phyloP scores from a whole-genome alignment of 2,329 filamentous ascomycete genomes.

The Trichophyton verrucosum region DNA sequence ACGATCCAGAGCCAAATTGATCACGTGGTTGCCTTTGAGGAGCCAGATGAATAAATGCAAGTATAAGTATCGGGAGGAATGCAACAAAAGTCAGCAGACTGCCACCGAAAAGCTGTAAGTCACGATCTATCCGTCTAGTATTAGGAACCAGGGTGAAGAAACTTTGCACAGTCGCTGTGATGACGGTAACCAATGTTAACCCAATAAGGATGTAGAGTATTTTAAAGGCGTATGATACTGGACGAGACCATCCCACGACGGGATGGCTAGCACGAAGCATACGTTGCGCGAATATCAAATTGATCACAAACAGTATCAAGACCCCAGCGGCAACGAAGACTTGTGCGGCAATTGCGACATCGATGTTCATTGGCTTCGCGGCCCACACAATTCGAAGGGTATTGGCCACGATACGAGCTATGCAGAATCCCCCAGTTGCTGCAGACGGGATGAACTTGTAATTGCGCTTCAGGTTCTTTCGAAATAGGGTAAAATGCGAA shows the following conservation, averaged over 20 bases:
- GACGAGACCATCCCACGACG: constrained; percentile 52
- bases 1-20: constrained; percentile 55
- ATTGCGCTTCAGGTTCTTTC: constrained; percentile 28
- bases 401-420: constrained; percentile 37
- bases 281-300: constrained; percentile 64
- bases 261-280: constrained; percentile 64
- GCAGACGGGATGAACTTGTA: constrained; percentile 41
- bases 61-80: constrained; percentile 52
- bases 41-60: constrained; percentile 37
- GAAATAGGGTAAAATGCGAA: constrained; percentile 36
- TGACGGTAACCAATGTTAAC: constrained; percentile 51
- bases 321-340: constrained; percentile 65
- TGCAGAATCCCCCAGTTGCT: constrained; percentile 38
- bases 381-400: constrained; percentile 48
- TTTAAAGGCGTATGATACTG: constrained; percentile 43
- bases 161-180: constrained; percentile 50
- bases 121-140: constrained; percentile 42
- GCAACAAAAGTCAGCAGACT: constrained; percentile 53
- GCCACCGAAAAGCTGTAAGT: constrained; percentile 51
- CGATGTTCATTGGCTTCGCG: constrained; percentile 30
- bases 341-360: constrained; percentile 45
- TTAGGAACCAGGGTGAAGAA: constrained; percentile 52
- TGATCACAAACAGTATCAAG: constrained; percentile 62
- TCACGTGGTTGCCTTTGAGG: constrained; percentile 38
- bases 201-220: constrained; percentile 47